phyloP scores from a whole-genome alignment of 345 rosid genomes.

The Sonneratia caseolaris region DNA sequence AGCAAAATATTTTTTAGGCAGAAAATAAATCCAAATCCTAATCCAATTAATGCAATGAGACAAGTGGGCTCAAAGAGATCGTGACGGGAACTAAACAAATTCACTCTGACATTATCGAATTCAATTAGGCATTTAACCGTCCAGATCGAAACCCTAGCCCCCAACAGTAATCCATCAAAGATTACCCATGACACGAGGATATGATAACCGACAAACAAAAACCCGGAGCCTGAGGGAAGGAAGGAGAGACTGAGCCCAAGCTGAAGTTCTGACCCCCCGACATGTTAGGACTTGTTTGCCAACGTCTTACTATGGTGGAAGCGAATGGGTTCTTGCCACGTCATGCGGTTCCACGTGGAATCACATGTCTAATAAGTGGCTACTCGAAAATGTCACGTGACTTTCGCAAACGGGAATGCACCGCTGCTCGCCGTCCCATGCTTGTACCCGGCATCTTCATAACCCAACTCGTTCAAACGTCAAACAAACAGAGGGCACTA shows the following conservation, averaged over 20 bases:
- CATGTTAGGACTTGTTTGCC: not conserved
- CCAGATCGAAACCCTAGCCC: not conserved
- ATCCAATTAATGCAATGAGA: not conserved
- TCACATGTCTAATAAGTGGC: not conserved
- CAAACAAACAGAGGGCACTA: no score
- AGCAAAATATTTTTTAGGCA: not conserved
- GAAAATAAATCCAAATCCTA: no score
- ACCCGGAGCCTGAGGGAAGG: no score
- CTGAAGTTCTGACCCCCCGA: no score
- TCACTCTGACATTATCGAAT: not conserved
- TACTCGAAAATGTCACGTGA: not conserved
- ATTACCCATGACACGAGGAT: not conserved
- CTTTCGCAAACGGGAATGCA: not conserved
- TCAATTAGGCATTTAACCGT: not conserved
- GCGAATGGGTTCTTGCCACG: not conserved
- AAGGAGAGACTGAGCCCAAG: no score
- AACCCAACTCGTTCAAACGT: no score
- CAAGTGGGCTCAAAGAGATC: conserved; percentile 1
- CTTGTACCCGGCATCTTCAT: no score
- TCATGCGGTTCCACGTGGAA: not conserved
- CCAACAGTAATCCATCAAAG: not conserved
- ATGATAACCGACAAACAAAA: no score
- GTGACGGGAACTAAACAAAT: not conserved
- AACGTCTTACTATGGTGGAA: no score
- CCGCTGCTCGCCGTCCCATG: not conserved